A percentile compares a stretch with the other conserved stretches of the same genome.
Evolutionary conservation across 2,329 filamentous ascomycete species (phyloP).

Genomic region (Davidsoniella australis): DNA sequence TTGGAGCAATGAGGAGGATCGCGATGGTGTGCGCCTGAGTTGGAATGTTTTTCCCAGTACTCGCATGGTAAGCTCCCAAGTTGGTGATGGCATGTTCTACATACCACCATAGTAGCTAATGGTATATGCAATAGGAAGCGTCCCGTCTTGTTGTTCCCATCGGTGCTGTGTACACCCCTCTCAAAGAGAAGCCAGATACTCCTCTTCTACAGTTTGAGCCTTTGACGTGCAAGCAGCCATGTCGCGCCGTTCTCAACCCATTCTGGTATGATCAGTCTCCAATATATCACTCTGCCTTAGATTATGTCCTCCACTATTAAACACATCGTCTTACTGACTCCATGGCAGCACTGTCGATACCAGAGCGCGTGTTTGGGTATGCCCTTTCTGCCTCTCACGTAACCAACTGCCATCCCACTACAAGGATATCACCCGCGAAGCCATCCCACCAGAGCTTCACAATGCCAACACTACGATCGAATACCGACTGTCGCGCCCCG

Average conservation of each 20-base stretch:
- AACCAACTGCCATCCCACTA: slow-evolving; percentile 74
- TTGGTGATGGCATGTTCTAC: slow-evolving; percentile 19
- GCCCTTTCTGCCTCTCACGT: slow-evolving; percentile 70
- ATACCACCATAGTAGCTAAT: background rate
- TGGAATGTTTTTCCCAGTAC: slow-evolving; percentile 99
- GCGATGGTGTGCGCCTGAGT: slow-evolving; percentile 86
- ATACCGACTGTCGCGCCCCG: slow-evolving; percentile 63
- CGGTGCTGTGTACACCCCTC: slow-evolving; percentile 82
- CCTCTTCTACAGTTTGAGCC: slow-evolving; percentile 89
- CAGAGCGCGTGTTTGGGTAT: slow-evolving; percentile 73
- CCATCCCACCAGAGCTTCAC: slow-evolving; percentile 70
- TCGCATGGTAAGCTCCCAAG: slow-evolving; percentile 65
- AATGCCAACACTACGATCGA: slow-evolving; percentile 78
- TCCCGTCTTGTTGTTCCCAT: slow-evolving; percentile 90
- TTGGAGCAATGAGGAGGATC: slow-evolving; percentile 92
- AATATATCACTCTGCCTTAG: background rate
- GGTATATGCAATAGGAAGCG: slow-evolving; percentile 48
- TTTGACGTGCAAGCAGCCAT: slow-evolving; percentile 90
- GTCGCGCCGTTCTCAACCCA: slow-evolving; percentile 87
- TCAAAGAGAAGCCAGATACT: slow-evolving; percentile 86
- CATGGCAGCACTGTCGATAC: slow-evolving; percentile 58
- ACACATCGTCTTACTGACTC: slow-evolving; percentile 6
- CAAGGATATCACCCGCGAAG: slow-evolving; percentile 73
- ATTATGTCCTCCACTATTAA: background rate
- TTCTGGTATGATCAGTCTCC: slow-evolving; percentile 52